Percentiles rank a stretch among this genome's conserved stretches.
These are phyloP conservation scores for Herpetospermum pedunculosum DNA, from an alignment of 306 rosid species.

Conservation along the genomic window DNA sequence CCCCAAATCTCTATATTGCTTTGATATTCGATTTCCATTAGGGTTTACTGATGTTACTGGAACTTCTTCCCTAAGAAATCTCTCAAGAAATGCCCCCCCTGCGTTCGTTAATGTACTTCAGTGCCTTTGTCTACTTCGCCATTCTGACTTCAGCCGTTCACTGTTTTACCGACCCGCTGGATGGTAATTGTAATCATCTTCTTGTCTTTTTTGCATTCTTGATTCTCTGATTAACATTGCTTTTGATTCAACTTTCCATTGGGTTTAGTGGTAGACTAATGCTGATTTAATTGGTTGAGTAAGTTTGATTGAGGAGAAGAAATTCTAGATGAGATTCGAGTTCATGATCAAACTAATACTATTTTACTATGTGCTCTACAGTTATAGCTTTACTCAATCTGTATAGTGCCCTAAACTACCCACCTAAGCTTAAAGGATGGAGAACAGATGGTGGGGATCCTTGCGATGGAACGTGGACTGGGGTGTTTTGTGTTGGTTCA, in stretches of 20 bases:
- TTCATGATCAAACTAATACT: too few species aligned
- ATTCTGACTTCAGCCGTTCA: constrained; percentile 26
- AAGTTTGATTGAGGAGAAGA: neutral
- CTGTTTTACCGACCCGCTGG: constrained; percentile 33
- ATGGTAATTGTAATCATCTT: constrained; percentile 33
- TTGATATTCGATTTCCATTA: too few species aligned
- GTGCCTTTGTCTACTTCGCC: constrained; percentile 27
- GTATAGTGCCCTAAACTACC: constrained; percentile 44
- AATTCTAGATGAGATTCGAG: too few species aligned
- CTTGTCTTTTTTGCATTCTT: constrained; percentile 1
- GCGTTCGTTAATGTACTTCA: constrained; percentile 13
- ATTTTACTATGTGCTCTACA: constrained; percentile 17
- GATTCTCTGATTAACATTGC: too few species aligned
- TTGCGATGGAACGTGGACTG: constrained; percentile 75
- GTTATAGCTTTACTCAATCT: constrained; percentile 54
- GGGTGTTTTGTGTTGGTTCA: constrained; percentile 68
- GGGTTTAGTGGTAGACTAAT: neutral
- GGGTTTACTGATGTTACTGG: too few species aligned
- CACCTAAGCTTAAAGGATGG: constrained; percentile 58
- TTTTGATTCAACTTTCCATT: neutral
- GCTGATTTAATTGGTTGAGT: neutral
- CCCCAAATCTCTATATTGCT: too few species aligned
- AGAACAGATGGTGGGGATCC: constrained; percentile 53
- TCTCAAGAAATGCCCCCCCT: constrained; percentile 26
- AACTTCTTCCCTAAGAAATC: too few species aligned